These are phyloP conservation scores for Ogataea corticis DNA, from an alignment of 805 yeast genomes.

Conservation along the genomic window DNA sequence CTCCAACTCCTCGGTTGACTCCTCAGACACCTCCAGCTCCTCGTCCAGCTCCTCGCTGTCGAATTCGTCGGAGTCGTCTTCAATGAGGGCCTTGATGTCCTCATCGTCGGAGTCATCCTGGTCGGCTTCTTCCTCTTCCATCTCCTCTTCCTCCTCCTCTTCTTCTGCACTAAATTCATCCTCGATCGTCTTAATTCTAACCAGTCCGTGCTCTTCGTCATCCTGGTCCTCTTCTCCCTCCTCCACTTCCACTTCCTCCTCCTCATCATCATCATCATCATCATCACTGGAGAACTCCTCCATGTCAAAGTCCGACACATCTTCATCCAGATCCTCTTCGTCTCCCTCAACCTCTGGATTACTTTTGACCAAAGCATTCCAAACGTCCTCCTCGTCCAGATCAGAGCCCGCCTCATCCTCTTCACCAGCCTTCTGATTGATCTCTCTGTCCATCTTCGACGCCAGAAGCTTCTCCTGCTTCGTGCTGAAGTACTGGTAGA, in stretches of 20 bases:
- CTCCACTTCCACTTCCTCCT: conserved; percentile 32
- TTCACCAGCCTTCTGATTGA: conserved; percentile 45
- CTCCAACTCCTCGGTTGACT: conserved; percentile 5
- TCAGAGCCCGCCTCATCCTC: conserved; percentile 43
- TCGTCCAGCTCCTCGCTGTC: conserved; percentile 32
- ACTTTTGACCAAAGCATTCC: conserved; percentile 61
- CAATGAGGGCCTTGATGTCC: conserved; percentile 23
- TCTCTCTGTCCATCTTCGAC: conserved; percentile 44
- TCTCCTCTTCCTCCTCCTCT: conserved; percentile 31
- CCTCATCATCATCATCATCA: conserved; percentile 33
- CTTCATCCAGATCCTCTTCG: conserved; percentile 37
- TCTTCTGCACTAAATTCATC: conserved; percentile 34
- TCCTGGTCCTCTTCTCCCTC: conserved; percentile 35
- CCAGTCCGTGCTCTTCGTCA: conserved; percentile 36
- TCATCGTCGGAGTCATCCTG: conserved; percentile 28
- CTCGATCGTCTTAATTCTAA: conserved; percentile 27
- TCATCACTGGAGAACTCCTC: conserved; percentile 39
- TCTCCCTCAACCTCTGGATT: conserved; percentile 59
- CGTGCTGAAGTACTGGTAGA: conserved; percentile 77
- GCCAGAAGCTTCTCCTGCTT: conserved; percentile 48
- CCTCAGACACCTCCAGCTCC: conserved; percentile 27
- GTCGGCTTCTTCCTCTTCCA: conserved; percentile 25
- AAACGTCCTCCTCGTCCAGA: conserved; percentile 53
- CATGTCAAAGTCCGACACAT: conserved; percentile 39
- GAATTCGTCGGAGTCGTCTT: conserved; percentile 22